Conservation (phyloP, 257 asterid genomes). For the Solanum chaucha region DNA sequence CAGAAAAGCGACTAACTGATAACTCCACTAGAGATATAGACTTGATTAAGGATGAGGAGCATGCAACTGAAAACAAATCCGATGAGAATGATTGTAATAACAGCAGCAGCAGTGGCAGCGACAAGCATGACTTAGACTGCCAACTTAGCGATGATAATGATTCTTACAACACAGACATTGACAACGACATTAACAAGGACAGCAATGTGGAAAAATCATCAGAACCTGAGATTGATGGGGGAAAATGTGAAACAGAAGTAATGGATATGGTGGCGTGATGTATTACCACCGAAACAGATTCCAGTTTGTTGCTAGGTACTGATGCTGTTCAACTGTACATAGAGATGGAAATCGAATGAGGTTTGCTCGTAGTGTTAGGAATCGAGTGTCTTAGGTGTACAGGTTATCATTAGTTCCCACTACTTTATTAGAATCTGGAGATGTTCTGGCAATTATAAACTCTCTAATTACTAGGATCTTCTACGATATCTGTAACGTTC, state of each 20-base stretch:
- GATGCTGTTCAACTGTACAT: conserved; percentile 32
- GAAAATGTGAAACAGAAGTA: conserved; percentile 27
- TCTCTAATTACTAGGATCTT: background rate
- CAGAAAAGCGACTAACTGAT: conserved; percentile 34
- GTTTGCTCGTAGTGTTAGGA: background rate
- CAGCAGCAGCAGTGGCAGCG: background rate
- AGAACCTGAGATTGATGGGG: conserved; percentile 36
- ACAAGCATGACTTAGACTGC: conserved; percentile 2
- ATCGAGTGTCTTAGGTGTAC: background rate
- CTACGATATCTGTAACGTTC: background rate
- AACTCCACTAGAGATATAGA: conserved; percentile 34
- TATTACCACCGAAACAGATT: background rate
- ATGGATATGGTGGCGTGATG: conserved; percentile 19
- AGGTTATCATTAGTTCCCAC: background rate
- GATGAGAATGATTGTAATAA: conserved; percentile 16
- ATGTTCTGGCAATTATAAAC: background rate
- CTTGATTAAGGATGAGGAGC: conserved; percentile 28
- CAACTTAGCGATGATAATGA: conserved; percentile 2
- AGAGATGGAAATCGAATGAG: conserved; percentile 11
- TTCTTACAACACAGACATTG: conserved; percentile 6
- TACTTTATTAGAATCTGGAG: background rate
- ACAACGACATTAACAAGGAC: conserved; percentile 3
- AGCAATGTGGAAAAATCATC: conserved; percentile 27
- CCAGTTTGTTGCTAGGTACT: conserved; percentile 5
- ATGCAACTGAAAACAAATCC: conserved; percentile 16